phyloP scores from a whole-genome alignment of 73 alveolate species.

The Paramecium pentaurelia region DNA sequence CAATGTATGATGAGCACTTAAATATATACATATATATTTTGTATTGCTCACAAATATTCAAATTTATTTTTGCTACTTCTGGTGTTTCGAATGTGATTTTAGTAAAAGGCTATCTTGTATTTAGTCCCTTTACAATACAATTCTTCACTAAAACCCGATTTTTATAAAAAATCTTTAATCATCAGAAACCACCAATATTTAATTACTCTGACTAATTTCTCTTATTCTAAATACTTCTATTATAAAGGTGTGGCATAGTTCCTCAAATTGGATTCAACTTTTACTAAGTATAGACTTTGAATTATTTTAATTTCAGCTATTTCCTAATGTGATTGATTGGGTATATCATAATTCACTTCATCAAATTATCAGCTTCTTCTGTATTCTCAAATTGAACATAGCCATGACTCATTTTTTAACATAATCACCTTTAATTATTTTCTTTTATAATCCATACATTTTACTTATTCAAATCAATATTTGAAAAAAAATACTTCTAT shows the following conservation, averaged over 20 bases:
- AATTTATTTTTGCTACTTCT: neutral
- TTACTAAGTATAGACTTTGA: constrained; percentile 6
- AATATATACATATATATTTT: neutral
- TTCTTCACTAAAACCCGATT: neutral
- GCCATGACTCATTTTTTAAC: neutral
- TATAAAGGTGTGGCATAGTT: neutral
- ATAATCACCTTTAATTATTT: neutral
- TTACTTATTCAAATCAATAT: constrained; percentile 26
- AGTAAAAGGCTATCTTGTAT: constrained; percentile 24
- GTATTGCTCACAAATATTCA: neutral
- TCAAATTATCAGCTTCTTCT: constrained; percentile 21
- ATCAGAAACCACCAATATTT: neutral
- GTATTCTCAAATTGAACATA: constrained; percentile 35
- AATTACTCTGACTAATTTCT: neutral
- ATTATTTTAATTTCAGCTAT: neutral
- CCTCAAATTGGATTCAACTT: neutral
- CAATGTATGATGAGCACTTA: constrained; percentile 18
- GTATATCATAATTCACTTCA: neutral
- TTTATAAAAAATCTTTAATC: neutral
- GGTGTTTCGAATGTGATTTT: neutral
- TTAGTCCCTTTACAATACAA: neutral
- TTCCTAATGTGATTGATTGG: neutral
- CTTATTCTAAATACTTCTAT: neutral
- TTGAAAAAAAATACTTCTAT: too few relatives aligned
- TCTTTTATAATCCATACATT: neutral